Conservation (phyloP, 1,284 basidiomycete species). For the Leccinum pachyderme region DNA sequence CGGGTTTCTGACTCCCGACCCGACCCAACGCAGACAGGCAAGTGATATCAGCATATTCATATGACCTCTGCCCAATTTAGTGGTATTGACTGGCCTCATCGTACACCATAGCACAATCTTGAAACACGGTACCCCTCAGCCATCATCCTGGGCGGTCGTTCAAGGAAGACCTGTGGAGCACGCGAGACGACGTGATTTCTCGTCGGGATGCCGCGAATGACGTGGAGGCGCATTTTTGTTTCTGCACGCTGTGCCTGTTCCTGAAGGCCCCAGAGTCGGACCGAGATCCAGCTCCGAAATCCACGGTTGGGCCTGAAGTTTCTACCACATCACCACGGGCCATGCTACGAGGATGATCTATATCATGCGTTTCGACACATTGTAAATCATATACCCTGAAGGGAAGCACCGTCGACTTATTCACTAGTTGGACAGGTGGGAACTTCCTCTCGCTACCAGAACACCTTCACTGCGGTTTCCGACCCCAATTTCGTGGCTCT, state of each 20-base stretch:
- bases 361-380: not conserved
- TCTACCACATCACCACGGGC: not conserved
- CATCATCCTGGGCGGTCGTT: slow-evolving; percentile 34
- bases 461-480: not conserved
- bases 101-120: slow-evolving; percentile 34
- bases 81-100: not conserved
- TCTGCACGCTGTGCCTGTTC: not conserved
- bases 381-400: not conserved
- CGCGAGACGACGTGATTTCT: slow-evolving; percentile 39
- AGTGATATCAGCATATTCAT: not conserved
- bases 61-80: not conserved
- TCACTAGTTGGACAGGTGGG: not conserved
- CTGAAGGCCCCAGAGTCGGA: not conserved
- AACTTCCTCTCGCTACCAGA: not conserved
- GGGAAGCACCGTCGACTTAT: not conserved
- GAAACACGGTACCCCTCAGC: slow-evolving; percentile 38
- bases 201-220: slow-evolving; percentile 33
- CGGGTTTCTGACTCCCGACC: slow-evolving; percentile 6
- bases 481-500: not conserved
- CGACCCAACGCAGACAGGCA: slow-evolving; percentile 6
- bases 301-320: not conserved
- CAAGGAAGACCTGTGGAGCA: slow-evolving; percentile 42
- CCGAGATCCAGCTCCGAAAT: not conserved
- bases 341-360: not conserved
- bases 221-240: slow-evolving; percentile 21